A percentile compares a stretch with the other conserved stretches of the same genome.
phyloP scores from a whole-genome alignment of 2,329 filamentous ascomycete species.

The Cladorrhinum sp. region DNA sequence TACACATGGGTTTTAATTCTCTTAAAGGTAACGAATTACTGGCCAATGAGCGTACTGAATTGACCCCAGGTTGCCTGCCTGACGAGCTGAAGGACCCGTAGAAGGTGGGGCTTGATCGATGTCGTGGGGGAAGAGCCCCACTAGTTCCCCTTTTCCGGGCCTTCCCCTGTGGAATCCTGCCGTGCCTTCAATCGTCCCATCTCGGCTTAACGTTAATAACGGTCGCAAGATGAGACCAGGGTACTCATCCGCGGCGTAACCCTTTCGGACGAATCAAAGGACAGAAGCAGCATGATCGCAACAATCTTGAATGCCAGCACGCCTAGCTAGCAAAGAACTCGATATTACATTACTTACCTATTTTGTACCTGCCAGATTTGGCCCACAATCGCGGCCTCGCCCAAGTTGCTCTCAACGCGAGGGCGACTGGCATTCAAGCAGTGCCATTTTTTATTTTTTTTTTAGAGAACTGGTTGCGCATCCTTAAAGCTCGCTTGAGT shows the following conservation, averaged over 20 bases:
- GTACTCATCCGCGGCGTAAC: no score
- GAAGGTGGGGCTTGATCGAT: no score
- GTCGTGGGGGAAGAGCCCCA: no score
- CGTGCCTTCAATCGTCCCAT: neutral
- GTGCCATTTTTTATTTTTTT: neutral
- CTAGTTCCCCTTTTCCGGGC: neutral
- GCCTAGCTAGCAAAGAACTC: no score
- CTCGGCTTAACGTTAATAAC: neutral
- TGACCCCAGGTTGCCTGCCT: neutral
- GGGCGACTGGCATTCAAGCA: neutral
- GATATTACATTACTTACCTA: no score
- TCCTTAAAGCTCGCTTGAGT: neutral
- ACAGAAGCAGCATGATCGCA: no score
- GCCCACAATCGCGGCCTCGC: neutral
- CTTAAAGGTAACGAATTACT: neutral
- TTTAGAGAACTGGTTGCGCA: neutral
- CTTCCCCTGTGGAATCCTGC: no score
- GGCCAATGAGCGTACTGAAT: neutral
- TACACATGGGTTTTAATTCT: neutral
- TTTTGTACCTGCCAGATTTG: neutral
- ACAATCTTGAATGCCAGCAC: no score
- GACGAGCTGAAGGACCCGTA: neutral
- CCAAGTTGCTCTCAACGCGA: neutral
- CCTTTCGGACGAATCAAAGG: no score
- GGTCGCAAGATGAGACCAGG: no score